These are phyloP conservation scores for Elaphomyces granulatus DNA, from an alignment of 495 filamentous ascomycete species.

Conservation along the genomic window DNA sequence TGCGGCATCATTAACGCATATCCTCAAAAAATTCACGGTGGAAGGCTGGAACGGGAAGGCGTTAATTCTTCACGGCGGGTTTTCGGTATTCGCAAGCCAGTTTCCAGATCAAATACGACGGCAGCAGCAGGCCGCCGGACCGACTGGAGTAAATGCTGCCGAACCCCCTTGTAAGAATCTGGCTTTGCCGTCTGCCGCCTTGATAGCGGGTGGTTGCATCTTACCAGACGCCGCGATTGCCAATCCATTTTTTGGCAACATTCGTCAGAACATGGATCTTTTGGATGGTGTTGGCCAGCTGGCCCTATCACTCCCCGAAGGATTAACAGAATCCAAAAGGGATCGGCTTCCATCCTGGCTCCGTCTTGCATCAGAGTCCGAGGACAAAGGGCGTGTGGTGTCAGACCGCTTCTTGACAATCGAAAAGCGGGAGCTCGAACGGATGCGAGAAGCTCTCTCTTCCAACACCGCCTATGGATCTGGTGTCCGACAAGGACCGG, in stretches of 20 bases:
- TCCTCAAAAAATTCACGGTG: constrained; percentile 77
- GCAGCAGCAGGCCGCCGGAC: constrained; percentile 11
- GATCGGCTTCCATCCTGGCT: constrained; percentile 62
- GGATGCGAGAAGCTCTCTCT: constrained; percentile 83
- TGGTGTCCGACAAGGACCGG: constrained; percentile 7
- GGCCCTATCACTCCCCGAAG: constrained; percentile 52
- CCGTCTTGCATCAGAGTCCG: constrained; percentile 43
- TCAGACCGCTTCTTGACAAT: constrained; percentile 73
- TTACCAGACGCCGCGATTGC: constrained; percentile 55
- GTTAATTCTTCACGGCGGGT: constrained; percentile 53
- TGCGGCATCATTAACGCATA: constrained; percentile 60
- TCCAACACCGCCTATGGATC: constrained; percentile 40
- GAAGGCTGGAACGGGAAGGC: constrained; percentile 69
- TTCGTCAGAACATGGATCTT: constrained; percentile 92
- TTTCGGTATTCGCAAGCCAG: constrained; percentile 32
- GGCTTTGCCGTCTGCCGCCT: constrained; percentile 43
- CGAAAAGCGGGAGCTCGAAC: constrained; percentile 70
- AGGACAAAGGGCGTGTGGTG: constrained; percentile 62
- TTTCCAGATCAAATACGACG: constrained; percentile 33
- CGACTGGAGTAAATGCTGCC: constrained; percentile 3
- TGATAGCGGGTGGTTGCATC: constrained; percentile 74
- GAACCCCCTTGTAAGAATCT: constrained; percentile 30
- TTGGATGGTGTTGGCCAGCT: constrained; percentile 90
- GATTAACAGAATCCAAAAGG: constrained; percentile 29
- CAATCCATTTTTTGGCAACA: constrained; percentile 93